phyloP scores from a whole-genome alignment of 257 asterid species.

The Gynochthodes officinalis region DNA sequence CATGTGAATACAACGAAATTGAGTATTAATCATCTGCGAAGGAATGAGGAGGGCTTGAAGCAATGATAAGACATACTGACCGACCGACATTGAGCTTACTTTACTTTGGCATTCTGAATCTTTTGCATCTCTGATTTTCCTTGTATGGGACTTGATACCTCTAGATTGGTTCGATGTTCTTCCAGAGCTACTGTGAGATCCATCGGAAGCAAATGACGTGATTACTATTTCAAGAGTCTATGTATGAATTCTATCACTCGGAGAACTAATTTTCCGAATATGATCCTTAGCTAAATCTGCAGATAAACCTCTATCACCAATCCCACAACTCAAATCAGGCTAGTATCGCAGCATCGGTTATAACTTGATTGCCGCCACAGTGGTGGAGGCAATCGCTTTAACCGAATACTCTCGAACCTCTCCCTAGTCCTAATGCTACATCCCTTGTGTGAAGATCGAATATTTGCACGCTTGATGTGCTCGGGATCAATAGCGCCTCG shows the following conservation, averaged over 20 bases:
- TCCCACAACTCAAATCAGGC: constrained; percentile 39
- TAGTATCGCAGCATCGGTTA: constrained; percentile 34
- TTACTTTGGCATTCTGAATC: constrained; percentile 73
- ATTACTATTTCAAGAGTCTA: constrained; percentile 39
- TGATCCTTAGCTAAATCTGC: constrained; percentile 24
- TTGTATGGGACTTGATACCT: constrained; percentile 42
- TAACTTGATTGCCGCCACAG: constrained; percentile 71
- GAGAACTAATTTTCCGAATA: constrained; percentile 32
- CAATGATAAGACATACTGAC: too few species aligned
- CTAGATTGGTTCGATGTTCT: constrained; percentile 44
- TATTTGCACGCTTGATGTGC: constrained; percentile 19
- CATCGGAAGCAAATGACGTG: constrained; percentile 63
- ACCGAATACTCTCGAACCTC: constrained; percentile 37
- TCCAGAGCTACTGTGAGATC: constrained; percentile 60
- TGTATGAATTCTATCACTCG: constrained; percentile 34
- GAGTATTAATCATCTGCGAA: neutral
- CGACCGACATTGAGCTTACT: constrained; percentile 33
- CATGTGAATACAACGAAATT: neutral
- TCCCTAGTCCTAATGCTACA: constrained; percentile 9
- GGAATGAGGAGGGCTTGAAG: too few species aligned
- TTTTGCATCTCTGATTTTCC: constrained; percentile 56
- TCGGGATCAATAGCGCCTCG: constrained; percentile 14
- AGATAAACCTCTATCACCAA: constrained; percentile 24
- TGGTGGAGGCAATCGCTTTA: constrained; percentile 61
- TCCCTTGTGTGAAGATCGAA: constrained; percentile 7